These are phyloP conservation scores for Drechslerella dactyloides DNA, from an alignment of 2,329 filamentous ascomycete species.

Conservation along the genomic window DNA sequence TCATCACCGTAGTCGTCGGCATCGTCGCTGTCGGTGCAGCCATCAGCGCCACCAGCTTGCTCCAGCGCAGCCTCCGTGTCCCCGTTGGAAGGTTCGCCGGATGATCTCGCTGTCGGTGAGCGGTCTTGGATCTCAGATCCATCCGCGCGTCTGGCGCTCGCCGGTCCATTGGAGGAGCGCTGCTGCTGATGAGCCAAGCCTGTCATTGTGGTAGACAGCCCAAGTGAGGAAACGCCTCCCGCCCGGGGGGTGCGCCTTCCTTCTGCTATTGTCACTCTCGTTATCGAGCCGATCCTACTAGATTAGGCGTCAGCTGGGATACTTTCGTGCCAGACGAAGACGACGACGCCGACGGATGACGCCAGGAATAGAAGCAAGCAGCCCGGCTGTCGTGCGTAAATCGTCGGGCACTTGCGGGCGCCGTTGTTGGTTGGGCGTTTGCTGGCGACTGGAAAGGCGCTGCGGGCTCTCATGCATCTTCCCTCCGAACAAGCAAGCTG, in stretches of 20 bases:
- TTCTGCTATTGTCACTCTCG: not conserved
- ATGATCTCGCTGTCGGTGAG: no score
- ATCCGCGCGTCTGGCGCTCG: no score
- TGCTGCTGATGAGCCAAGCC: not conserved
- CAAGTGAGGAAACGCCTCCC: not conserved
- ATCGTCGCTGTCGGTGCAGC: not conserved
- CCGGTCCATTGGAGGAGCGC: not conserved
- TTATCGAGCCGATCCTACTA: slow-evolving; percentile 5
- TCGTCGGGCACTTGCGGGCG: not conserved
- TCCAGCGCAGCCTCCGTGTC: no score
- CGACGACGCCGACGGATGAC: not conserved
- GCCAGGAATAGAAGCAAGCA: not conserved
- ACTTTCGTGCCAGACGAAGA: not conserved
- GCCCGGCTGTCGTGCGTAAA: not conserved
- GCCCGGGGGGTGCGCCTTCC: not conserved
- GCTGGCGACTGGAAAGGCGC: not conserved
- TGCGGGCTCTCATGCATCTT: not conserved
- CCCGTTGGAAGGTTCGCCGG: no score
- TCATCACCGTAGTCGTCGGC: slow-evolving; percentile 53
- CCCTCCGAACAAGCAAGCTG: not conserved
- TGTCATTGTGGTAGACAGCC: not conserved
- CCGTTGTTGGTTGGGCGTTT: not conserved
- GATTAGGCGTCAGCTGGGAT: not conserved
- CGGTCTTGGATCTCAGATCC: no score
- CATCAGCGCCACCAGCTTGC: not conserved